Evolutionary conservation across 495 filamentous ascomycete species (phyloP).

Genomic region (Aspergillus ellipticus): DNA sequence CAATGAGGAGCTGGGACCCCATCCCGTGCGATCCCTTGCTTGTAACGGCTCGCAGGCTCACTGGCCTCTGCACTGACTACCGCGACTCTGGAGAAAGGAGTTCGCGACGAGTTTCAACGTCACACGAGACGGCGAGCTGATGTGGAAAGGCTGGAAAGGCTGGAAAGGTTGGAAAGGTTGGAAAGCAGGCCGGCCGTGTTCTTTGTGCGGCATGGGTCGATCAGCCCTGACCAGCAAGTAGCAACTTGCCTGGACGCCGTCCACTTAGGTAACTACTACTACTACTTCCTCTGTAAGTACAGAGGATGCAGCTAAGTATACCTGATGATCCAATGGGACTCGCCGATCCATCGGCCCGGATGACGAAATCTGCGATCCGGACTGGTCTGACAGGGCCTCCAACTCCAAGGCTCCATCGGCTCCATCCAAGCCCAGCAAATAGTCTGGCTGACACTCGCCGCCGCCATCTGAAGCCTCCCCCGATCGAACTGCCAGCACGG

Average conservation of each 20-base stretch:
- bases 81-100: neutral
- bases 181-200: too few relatives aligned
- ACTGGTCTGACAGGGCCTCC: neutral
- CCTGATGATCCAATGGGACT: too few relatives aligned
- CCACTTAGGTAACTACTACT: too few relatives aligned
- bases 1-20: neutral
- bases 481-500: conserved; percentile 16
- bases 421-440: conserved; percentile 8
- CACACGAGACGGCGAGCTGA: conserved; percentile 9
- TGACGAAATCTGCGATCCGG: conserved; percentile 5
- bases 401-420: too few relatives aligned
- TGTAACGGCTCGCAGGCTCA: conserved; percentile 10
- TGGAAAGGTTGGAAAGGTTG: too few relatives aligned
- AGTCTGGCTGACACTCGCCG: conserved; percentile 3
- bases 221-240: too few relatives aligned
- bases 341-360: neutral
- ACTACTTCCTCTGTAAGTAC: too few relatives aligned
- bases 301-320: too few relatives aligned
- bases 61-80: neutral
- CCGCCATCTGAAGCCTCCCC: conserved; percentile 6
- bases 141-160: neutral
- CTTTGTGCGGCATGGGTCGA: too few relatives aligned
- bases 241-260: too few relatives aligned
- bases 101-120: conserved; percentile 5
- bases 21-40: conserved; percentile 5